Evolutionary conservation across 2,329 filamentous ascomycete species (phyloP).

Genomic region (Aspergillus unguis): DNA sequence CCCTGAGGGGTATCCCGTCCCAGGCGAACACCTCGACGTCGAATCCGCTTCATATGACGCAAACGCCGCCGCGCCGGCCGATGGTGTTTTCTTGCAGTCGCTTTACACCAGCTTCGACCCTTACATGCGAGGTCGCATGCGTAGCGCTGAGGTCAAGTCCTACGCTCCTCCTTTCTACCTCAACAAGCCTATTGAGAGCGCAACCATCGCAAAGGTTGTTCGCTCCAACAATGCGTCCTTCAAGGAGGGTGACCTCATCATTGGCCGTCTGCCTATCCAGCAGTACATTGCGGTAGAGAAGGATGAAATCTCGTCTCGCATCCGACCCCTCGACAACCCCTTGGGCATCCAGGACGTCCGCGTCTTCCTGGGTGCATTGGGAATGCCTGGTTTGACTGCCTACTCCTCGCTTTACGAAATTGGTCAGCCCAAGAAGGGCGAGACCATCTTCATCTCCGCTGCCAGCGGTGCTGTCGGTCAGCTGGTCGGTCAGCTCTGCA

Average conservation of each 20-base stretch:
- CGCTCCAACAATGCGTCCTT: conserved; percentile 64
- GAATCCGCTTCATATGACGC: conserved; percentile 67
- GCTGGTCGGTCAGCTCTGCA: conserved; percentile 77
- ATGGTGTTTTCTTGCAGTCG: conserved; percentile 67
- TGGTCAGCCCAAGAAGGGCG: conserved; percentile 69
- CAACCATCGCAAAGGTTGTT: conserved; percentile 64
- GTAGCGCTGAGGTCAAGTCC: conserved; percentile 60
- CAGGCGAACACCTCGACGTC: conserved; percentile 66
- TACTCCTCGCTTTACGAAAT: conserved; percentile 73
- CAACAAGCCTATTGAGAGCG: conserved; percentile 62
- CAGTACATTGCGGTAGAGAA: conserved; percentile 64
- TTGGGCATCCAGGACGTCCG: conserved; percentile 46
- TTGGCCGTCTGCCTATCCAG: conserved; percentile 57
- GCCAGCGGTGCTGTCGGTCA: conserved; percentile 80
- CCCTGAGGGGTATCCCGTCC: conserved; percentile 63
- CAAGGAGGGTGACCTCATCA: conserved; percentile 64
- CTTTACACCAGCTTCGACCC: conserved; percentile 77
- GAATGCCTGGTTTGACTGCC: conserved; percentile 74
- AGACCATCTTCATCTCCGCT: conserved; percentile 78
- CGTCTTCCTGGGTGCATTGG: conserved; percentile 70
- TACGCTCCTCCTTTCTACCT: conserved; percentile 64
- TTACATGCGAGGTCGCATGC: conserved; percentile 80
- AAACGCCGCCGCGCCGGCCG: conserved; percentile 52
- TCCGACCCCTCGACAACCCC: conserved; percentile 65
- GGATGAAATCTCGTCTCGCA: conserved; percentile 40